Conservation (phyloP, 257 asterid species). For the Paulownia fortunei region DNA sequence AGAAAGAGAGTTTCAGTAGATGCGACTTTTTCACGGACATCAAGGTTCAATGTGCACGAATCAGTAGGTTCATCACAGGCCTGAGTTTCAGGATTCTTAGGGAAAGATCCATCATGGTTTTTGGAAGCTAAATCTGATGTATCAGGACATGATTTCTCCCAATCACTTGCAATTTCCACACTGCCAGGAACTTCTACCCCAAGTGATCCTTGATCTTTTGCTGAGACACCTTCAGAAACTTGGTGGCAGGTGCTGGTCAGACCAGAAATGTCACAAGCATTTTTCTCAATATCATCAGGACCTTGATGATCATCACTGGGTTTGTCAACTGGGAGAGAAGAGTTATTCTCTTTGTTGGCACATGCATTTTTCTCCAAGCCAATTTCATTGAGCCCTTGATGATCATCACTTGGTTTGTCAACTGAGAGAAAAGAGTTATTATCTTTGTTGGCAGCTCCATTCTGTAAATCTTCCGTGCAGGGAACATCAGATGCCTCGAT, state of each 20-base stretch:
- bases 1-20: slow-evolving; percentile 44
- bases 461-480: slow-evolving; percentile 34
- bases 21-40: slow-evolving; percentile 39
- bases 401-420: slow-evolving; percentile 34
- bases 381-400: slow-evolving; percentile 36
- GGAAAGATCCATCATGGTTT: slow-evolving; percentile 40
- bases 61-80: slow-evolving; percentile 41
- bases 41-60: slow-evolving; percentile 34
- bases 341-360: slow-evolving; percentile 34
- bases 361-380: slow-evolving; percentile 32
- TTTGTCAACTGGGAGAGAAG: slow-evolving; percentile 30
- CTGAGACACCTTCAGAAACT: slow-evolving; percentile 35
- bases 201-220: slow-evolving; percentile 36
- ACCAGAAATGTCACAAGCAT: slow-evolving; percentile 45
- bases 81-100: slow-evolving; percentile 37
- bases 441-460: slow-evolving; percentile 34
- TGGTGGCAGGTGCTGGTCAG: slow-evolving; percentile 41
- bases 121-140: slow-evolving; percentile 34
- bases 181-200: slow-evolving; percentile 37
- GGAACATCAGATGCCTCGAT: slow-evolving; percentile 41
- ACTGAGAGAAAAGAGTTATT: slow-evolving; percentile 27
- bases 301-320: slow-evolving; percentile 35
- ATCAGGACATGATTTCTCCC: slow-evolving; percentile 35
- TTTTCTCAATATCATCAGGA: slow-evolving; percentile 38
- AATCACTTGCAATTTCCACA: slow-evolving; percentile 29